These are phyloP conservation scores for Saturnispora halmiae DNA, from an alignment of 805 yeast species.

Conservation along the genomic window DNA sequence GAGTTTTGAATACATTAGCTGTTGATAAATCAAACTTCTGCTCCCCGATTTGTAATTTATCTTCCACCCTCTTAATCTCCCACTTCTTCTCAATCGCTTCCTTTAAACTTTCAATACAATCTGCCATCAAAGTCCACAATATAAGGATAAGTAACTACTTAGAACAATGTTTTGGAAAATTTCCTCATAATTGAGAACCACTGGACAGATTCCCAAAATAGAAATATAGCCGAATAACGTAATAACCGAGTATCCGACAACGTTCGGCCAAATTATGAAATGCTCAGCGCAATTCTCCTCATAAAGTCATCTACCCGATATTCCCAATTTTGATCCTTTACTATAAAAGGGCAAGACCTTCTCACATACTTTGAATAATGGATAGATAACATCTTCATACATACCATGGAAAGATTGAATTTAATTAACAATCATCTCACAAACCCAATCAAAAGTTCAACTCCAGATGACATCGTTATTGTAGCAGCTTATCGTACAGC, in stretches of 20 bases:
- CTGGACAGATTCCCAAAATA: background rate
- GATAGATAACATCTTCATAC: too few relatives aligned
- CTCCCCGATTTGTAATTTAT: constrained; percentile 34
- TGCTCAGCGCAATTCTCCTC: background rate
- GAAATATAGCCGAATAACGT: background rate
- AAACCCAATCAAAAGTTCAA: constrained; percentile 37
- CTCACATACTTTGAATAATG: background rate
- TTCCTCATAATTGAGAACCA: background rate
- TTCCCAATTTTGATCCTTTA: background rate
- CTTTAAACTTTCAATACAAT: background rate
- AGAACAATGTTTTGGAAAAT: background rate
- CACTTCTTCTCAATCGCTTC: constrained; percentile 3
- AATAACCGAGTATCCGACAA: background rate
- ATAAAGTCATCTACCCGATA: background rate
- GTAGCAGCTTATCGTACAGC: constrained; percentile 90
- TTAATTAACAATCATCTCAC: constrained; percentile 12
- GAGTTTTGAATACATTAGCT: constrained; percentile 22
- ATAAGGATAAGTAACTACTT: too few relatives aligned
- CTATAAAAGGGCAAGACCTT: background rate
- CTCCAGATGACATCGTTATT: constrained; percentile 84
- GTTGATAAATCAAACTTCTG: constrained; percentile 34
- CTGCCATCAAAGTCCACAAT: background rate
- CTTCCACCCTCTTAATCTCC: constrained; percentile 19
- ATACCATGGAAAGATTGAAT: constrained; percentile 16
- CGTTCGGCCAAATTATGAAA: background rate